Evolutionary conservation across 352 stramenopile genomes (phyloP).

Genomic region (Globisporangium solare): DNA sequence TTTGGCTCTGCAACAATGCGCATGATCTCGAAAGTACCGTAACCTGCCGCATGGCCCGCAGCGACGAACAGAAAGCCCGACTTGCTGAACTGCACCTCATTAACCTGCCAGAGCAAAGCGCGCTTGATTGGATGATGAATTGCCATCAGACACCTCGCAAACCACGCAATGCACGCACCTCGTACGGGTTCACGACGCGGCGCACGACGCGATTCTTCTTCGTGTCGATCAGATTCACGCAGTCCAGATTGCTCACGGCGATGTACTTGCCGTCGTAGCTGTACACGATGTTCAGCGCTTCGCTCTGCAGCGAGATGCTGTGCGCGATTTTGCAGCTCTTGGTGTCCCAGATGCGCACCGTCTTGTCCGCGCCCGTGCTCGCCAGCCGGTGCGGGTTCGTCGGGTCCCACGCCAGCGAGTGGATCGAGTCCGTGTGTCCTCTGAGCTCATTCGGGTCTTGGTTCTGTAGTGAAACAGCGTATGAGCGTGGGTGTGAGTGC

Average conservation of each 20-base stretch:
- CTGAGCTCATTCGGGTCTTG: constrained; percentile 55
- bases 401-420: constrained; percentile 74
- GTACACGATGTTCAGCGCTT: constrained; percentile 77
- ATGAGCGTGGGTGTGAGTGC: no score
- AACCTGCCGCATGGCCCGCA: constrained; percentile 59
- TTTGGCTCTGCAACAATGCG: constrained; percentile 73
- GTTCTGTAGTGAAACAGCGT: constrained; percentile 19
- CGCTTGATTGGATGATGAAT: constrained; percentile 1
- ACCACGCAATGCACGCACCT: constrained; percentile 17
- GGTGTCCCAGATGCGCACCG: constrained; percentile 78
- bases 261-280: constrained; percentile 81
- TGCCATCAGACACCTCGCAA: not conserved
- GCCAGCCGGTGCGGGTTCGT: constrained; percentile 53
- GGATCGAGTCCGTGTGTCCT: constrained; percentile 69
- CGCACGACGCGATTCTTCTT: constrained; percentile 76
- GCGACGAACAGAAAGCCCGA: constrained; percentile 76
- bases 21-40: constrained; percentile 85
- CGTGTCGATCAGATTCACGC: constrained; percentile 78
- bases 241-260: constrained; percentile 67
- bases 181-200: constrained; percentile 76
- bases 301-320: constrained; percentile 68
- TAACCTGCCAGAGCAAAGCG: constrained; percentile 24
- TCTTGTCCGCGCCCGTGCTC: constrained; percentile 76
- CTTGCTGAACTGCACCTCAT: constrained; percentile 83
- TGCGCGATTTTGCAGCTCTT: constrained; percentile 76